Evolutionary conservation across 2,329 filamentous ascomycete species (phyloP).

Genomic region (Fusarium compactum): DNA sequence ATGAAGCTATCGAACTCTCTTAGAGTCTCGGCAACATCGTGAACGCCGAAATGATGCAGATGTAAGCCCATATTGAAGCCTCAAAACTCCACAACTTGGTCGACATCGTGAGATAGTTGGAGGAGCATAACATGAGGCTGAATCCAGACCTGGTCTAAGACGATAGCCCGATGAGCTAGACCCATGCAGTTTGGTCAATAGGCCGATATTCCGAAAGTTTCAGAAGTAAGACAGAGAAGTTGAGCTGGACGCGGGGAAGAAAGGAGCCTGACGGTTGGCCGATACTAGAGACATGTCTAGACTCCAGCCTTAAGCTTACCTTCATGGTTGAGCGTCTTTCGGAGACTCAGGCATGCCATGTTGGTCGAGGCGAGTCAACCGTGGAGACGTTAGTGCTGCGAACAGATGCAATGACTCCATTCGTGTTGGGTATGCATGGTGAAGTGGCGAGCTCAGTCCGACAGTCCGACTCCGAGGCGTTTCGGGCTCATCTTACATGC

Average conservation of each 20-base stretch:
- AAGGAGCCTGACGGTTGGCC: not conserved
- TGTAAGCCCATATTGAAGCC: not conserved
- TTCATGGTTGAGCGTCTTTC: too few species aligned
- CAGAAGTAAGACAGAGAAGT: not conserved
- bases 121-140: not conserved
- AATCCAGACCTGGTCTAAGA: not conserved
- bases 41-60: not conserved
- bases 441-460: not conserved
- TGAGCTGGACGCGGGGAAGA: not conserved
- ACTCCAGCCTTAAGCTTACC: not conserved
- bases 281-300: not conserved
- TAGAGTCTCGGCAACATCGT: not conserved
- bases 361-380: rapidly evolving
- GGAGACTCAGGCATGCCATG: not conserved
- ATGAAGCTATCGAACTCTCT: conserved; percentile 33
- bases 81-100: not conserved
- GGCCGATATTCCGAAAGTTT: not conserved
- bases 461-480: not conserved
- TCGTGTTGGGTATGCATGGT: not conserved
- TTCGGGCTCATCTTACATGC: not conserved
- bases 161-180: not conserved
- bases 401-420: not conserved
- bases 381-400: not conserved
- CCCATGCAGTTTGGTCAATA: not conserved
- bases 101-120: not conserved